Conservation (phyloP, 495 filamentous ascomycete genomes). For the Hyaloscypha variabilis region DNA sequence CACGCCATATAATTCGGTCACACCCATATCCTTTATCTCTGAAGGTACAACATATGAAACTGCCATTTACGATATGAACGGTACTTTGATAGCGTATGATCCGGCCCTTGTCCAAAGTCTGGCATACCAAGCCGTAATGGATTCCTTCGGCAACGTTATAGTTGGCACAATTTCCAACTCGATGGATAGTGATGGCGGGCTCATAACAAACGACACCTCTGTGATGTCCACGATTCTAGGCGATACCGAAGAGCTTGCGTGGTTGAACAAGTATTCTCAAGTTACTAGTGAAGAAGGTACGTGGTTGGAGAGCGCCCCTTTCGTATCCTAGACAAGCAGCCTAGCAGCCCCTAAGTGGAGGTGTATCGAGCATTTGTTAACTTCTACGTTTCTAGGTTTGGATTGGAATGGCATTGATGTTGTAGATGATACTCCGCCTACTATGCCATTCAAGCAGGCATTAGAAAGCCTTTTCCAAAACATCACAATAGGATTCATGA, state of each 20-base stretch:
- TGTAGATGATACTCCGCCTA: not conserved
- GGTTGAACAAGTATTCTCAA: not conserved
- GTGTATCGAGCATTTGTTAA: too few relatives aligned
- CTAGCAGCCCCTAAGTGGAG: too few relatives aligned
- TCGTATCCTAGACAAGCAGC: too few relatives aligned
- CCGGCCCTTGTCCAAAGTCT: not conserved
- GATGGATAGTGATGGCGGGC: not conserved
- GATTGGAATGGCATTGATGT: not conserved
- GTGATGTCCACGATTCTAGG: not conserved
- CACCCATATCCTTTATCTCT: not conserved
- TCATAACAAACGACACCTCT: not conserved
- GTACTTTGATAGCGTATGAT: not conserved
- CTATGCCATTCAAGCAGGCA: not conserved
- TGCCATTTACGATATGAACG: not conserved
- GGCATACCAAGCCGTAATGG: not conserved
- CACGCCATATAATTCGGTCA: not conserved
- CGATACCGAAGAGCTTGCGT: not conserved
- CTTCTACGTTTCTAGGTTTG: not conserved
- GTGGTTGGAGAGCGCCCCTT: too few relatives aligned
- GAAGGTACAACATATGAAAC: not conserved
- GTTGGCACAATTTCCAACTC: not conserved
- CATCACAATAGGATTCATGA: not conserved
- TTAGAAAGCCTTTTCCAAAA: not conserved
- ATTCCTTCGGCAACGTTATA: not conserved
- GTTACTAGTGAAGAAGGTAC: too few relatives aligned